Evolutionary conservation across 257 asterid genomes (phyloP).

Genomic region (Solanum gracilifrons): DNA sequence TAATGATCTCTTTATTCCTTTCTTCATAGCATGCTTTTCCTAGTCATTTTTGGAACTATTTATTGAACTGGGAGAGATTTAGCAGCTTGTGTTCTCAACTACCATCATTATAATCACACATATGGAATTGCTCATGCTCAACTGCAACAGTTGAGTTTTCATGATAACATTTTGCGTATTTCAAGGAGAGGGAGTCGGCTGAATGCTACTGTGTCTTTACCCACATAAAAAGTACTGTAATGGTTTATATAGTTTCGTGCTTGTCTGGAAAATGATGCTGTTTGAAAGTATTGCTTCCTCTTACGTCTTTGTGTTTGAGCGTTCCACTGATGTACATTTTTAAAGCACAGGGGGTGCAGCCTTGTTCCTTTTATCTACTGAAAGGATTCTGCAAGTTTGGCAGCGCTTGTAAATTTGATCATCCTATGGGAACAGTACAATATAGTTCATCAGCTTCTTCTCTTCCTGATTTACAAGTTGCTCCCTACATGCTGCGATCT

Average conservation of each 20-base stretch:
- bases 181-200: neutral
- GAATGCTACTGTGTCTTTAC: neutral
- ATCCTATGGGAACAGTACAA: constrained; percentile 44
- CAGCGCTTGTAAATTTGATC: constrained; percentile 72
- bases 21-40: neutral
- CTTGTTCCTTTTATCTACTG: constrained; percentile 76
- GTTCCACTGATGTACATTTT: neutral
- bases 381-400: constrained; percentile 81
- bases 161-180: neutral
- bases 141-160: neutral
- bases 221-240: neutral
- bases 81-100: neutral
- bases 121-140: neutral
- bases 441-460: constrained; percentile 37
- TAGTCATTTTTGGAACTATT: neutral
- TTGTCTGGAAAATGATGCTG: neutral
- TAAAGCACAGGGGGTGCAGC: constrained; percentile 67
- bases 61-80: neutral
- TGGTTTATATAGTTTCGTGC: neutral
- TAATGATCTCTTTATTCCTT: neutral
- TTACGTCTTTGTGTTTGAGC: neutral
- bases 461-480: constrained; percentile 54
- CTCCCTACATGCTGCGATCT: constrained; percentile 12
- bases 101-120: neutral
- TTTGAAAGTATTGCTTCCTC: neutral